Evolutionary conservation across 805 yeast genomes (phyloP), one percentile per base, ranked within the genome.

Genomic region (Ogataea methylovora): DNA sequence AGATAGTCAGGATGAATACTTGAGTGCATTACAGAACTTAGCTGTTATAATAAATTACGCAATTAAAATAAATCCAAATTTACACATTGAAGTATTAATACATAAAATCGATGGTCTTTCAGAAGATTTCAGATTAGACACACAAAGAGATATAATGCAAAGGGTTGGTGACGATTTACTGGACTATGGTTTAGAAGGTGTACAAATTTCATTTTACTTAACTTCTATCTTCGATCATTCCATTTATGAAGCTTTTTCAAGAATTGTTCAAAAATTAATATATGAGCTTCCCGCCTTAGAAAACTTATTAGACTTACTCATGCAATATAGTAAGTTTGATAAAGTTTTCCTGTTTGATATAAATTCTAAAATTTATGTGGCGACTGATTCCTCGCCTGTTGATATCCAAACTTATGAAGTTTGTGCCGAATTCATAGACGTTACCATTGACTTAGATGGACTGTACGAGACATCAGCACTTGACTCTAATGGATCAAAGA

Each of bases 161-260:
- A 68, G 97, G 44, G 86, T 90, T 1, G 94, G 94, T 9, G 97
- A 92, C 58, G 97, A 88, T 52, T 66, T 92, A 25, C 65, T 83
- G 38, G 97, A 88, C 51, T 71, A 83, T 43, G 97, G 96, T 0
- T 64, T 88, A 23, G 95, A 87, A 49, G 94, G 92, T 16, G 94
- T 87, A 13, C 92, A 86, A 51, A 83, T 90, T 2, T 78, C 90
- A 4, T 92, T 86, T 57, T 92, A 92, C 56, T 66, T 86, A 48
- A 92, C 98, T 1, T 83, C 95, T 2, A 90, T 92, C 29, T 90
- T 88, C 56, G 97, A 92, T 56, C 96, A 88, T 56, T 84, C 95
- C 14, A 86, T 92, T 30, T 87, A 88, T 54, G 98, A 90, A 57
- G 97, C 97, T 2, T 85, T 92, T 48, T 83, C 95, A 12, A 71